Conservation (phyloP, 2,329 filamentous ascomycete genomes). For the Sarocladium kiliense region DNA sequence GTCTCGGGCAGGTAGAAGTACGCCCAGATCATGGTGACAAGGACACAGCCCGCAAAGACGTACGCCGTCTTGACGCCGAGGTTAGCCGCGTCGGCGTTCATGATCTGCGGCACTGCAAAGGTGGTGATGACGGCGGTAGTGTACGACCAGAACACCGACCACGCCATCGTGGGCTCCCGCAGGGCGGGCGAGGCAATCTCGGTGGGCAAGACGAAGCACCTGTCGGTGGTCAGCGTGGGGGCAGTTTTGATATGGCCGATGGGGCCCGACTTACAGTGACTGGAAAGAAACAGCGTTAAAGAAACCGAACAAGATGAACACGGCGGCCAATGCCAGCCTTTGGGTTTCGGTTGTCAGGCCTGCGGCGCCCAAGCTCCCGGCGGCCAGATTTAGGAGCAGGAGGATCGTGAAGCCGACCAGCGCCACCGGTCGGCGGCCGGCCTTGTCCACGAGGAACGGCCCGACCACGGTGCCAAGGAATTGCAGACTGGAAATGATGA, state of each 20-base stretch:
- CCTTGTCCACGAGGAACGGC: neutral
- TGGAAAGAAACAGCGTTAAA: neutral
- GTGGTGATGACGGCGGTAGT: neutral
- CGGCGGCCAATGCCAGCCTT: neutral
- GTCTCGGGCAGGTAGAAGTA: neutral
- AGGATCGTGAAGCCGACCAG: neutral
- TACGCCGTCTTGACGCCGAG: neutral
- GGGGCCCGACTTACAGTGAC: neutral
- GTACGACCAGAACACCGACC: neutral
- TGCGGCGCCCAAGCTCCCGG: neutral
- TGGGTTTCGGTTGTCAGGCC: neutral
- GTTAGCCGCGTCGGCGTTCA: neutral
- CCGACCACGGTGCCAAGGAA: neutral
- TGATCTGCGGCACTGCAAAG: neutral
- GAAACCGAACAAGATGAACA: neutral
- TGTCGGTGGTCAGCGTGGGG: too few species aligned
- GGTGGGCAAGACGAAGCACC: too few species aligned
- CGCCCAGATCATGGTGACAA: neutral
- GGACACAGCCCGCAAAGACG: neutral
- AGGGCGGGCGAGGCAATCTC: neutral
- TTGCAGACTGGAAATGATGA: neutral
- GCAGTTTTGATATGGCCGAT: too few species aligned
- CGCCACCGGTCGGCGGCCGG: neutral
- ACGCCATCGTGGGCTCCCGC: neutral
- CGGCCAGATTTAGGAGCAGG: neutral